These are phyloP conservation scores for Cercospora citrullina DNA, from an alignment of 2,329 filamentous ascomycete genomes.

Conservation along the genomic window DNA sequence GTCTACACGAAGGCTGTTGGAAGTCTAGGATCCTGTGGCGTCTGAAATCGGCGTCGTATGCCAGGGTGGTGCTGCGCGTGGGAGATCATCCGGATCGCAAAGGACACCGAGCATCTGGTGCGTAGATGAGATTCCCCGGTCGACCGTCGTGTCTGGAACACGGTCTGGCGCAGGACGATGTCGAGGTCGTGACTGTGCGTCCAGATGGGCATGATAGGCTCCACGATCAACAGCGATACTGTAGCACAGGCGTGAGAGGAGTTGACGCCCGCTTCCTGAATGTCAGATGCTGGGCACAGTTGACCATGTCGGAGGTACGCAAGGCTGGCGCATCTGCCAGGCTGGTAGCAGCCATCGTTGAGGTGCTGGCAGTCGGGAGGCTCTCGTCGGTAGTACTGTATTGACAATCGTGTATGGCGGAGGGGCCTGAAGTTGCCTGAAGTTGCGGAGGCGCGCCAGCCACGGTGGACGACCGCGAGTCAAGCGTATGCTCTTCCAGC, in stretches of 20 bases:
- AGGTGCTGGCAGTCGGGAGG: neutral
- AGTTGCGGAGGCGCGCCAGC: neutral
- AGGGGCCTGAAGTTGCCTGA: neutral
- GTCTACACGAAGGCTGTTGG: neutral
- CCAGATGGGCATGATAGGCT: neutral
- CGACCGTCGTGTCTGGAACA: neutral
- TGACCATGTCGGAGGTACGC: neutral
- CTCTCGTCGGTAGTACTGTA: neutral
- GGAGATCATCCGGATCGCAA: neutral
- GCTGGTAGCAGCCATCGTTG: neutral
- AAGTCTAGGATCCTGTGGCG: neutral
- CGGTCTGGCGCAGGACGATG: neutral
- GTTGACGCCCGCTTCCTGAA: neutral
- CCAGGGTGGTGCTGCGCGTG: neutral
- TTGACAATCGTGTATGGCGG: neutral
- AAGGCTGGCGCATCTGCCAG: neutral
- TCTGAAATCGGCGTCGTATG: neutral
- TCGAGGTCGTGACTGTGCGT: neutral
- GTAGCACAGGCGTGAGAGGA: neutral
- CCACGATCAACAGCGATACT: neutral
- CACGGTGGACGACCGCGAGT: neutral
- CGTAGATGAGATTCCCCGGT: neutral
- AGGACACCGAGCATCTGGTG: neutral
- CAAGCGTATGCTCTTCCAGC: neutral
- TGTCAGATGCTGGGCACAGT: neutral